These are phyloP conservation scores for Dissophora globulifera DNA, from an alignment of 192 early-diverging fungal species.

Conservation along the genomic window DNA sequence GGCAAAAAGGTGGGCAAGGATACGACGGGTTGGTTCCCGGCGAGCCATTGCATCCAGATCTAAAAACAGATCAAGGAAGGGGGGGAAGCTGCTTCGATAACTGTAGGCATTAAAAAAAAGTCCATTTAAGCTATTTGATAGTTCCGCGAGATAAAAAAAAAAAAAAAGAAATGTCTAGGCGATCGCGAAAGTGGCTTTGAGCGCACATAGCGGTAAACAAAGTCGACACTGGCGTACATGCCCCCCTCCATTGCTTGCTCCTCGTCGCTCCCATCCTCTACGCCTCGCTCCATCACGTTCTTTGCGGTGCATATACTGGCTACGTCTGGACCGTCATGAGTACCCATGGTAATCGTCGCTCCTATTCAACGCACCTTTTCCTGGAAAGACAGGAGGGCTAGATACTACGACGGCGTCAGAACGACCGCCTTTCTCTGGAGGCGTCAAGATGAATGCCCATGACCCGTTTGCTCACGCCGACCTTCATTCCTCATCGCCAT, in stretches of 20 bases:
- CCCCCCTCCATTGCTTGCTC: neutral
- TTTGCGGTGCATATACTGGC: neutral
- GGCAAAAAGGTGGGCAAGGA: constrained; percentile 52
- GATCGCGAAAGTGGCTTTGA: constrained; percentile 25
- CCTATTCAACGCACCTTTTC: too few species aligned
- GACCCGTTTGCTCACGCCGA: neutral
- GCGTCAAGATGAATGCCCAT: too few species aligned
- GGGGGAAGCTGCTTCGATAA: too few species aligned
- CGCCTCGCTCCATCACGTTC: neutral
- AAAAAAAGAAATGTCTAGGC: too few species aligned
- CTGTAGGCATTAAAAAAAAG: constrained; percentile 5
- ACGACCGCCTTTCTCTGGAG: too few species aligned
- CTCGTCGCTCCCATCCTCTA: neutral
- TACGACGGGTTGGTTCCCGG: constrained; percentile 43
- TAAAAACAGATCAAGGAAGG: neutral
- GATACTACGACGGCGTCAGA: too few species aligned
- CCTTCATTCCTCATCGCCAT: neutral
- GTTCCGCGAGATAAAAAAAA: too few species aligned
- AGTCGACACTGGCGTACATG: too few species aligned
- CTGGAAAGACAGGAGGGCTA: too few species aligned
- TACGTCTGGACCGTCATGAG: neutral
- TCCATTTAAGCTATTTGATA: neutral
- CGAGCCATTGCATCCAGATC: constrained; percentile 41
- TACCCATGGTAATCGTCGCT: constrained; percentile 4
- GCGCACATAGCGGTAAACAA: too few species aligned